A percentile compares a stretch with the other conserved stretches of the same genome.
Conservation (phyloP, 495 filamentous ascomycete species). For the Delitschia confertaspora region DNA sequence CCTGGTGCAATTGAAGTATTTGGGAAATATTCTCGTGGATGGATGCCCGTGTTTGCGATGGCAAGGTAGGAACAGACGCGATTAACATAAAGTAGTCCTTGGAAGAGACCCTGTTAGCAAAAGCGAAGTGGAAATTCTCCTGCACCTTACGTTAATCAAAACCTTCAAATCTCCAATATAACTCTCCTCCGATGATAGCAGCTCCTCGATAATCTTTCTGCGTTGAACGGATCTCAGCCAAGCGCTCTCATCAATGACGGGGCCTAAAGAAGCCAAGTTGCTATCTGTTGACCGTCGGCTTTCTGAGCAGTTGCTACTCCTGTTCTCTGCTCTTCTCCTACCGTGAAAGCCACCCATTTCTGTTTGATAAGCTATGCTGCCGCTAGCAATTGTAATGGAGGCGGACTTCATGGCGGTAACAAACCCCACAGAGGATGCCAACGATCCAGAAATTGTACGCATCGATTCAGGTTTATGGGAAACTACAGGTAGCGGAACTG, state of each 20-base stretch:
- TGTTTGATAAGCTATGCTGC: constrained; percentile 55
- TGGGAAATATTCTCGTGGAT: constrained; percentile 61
- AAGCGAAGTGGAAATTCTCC: constrained; percentile 1
- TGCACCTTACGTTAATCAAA: constrained; percentile 60
- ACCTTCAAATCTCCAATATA: constrained; percentile 83
- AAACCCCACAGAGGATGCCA: constrained; percentile 61
- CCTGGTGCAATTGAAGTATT: constrained; percentile 63
- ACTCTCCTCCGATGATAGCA: constrained; percentile 75
- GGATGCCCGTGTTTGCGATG: constrained; percentile 46
- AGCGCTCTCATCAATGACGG: constrained; percentile 59
- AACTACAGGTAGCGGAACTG: not conserved
- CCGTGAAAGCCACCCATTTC: constrained; percentile 45
- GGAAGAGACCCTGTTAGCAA: not conserved
- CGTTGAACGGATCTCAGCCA: constrained; percentile 62
- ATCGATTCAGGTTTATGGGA: constrained; percentile 5
- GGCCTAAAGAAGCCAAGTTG: constrained; percentile 42
- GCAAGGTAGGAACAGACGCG: constrained; percentile 49
- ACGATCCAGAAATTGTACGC: constrained; percentile 54
- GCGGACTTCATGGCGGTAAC: constrained; percentile 70
- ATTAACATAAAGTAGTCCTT: constrained; percentile 62
- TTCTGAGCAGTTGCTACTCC: constrained; percentile 55
- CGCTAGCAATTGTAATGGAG: constrained; percentile 60
- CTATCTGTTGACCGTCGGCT: constrained; percentile 61
- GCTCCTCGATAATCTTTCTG: constrained; percentile 69
- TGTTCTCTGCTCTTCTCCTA: constrained; percentile 49